Conservation (phyloP, 805 yeast genomes). For the Kodamaea restingae region DNA sequence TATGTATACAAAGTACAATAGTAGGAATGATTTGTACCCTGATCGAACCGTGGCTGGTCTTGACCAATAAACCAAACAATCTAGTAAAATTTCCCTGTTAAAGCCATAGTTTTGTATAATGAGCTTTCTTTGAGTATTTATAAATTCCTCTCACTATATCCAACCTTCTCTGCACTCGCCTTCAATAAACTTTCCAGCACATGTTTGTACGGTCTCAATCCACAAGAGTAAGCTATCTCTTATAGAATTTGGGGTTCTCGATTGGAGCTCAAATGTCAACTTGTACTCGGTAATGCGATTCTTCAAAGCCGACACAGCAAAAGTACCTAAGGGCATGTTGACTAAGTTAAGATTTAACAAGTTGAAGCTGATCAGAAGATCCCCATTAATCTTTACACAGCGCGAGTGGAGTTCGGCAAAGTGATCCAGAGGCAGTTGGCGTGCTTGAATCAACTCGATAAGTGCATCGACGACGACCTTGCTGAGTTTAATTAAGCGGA, state of each 20-base stretch:
- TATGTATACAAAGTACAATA: too few relatives aligned
- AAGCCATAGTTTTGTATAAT: too few relatives aligned
- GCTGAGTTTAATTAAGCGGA: conserved; percentile 31
- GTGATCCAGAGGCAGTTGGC: conserved; percentile 6
- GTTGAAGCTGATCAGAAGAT: conserved; percentile 32
- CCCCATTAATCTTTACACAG: conserved; percentile 33
- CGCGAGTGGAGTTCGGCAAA: conserved; percentile 27
- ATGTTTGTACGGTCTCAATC: not conserved
- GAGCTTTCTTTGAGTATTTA: too few relatives aligned
- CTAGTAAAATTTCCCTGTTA: too few relatives aligned
- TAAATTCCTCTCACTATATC: not conserved
- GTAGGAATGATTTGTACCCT: too few relatives aligned
- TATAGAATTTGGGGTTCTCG: conserved; percentile 32
- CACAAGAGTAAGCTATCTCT: not conserved
- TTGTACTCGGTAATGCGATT: conserved; percentile 23
- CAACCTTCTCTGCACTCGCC: conserved; percentile 34
- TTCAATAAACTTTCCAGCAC: conserved; percentile 22
- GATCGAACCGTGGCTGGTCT: too few relatives aligned
- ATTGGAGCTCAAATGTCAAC: conserved; percentile 20
- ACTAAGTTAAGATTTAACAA: conserved; percentile 25
- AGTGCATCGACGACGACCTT: conserved; percentile 34
- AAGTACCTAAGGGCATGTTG: conserved; percentile 22
- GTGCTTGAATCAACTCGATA: conserved; percentile 14
- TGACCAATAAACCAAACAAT: too few relatives aligned
- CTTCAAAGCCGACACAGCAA: conserved; percentile 19